A percentile compares a stretch with the other conserved stretches of the same genome.
Conservation (phyloP, 108 stramenopile species). For the Thalassiosira profunda region DNA sequence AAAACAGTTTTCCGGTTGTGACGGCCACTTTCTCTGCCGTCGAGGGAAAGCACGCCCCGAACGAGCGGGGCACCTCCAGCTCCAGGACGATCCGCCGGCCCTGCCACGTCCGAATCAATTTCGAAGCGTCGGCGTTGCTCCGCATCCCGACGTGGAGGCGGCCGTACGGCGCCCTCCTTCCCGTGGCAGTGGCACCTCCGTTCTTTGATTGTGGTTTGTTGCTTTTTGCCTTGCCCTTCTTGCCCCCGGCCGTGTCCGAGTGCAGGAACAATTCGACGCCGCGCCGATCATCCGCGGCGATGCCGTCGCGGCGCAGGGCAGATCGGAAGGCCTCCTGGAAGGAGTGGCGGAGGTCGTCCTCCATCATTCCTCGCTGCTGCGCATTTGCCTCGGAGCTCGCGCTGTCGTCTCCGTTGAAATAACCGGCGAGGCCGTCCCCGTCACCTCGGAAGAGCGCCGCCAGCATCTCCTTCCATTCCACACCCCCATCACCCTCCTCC, state of each 20-base stretch:
- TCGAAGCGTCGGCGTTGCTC: constrained; percentile 60
- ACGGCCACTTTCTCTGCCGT: constrained; percentile 2
- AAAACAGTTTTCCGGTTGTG: constrained; percentile 63
- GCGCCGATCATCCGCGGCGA: neutral
- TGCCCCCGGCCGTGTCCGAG: neutral
- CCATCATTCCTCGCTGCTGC: constrained; percentile 6
- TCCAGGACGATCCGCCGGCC: constrained; percentile 40
- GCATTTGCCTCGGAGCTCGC: too few species aligned
- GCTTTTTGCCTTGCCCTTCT: constrained; percentile 11
- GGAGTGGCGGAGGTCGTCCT: constrained; percentile 37
- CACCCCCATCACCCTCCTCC: neutral
- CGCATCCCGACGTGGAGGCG: constrained; percentile 48
- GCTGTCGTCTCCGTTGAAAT: too few species aligned
- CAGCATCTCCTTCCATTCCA: constrained; percentile 4
- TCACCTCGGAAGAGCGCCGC: constrained; percentile 16
- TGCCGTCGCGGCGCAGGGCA: neutral
- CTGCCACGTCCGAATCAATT: constrained; percentile 58
- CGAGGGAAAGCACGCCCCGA: constrained; percentile 5
- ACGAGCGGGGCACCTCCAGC: constrained; percentile 16
- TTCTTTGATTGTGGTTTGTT: neutral
- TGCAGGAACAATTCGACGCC: constrained; percentile 44
- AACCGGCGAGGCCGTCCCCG: neutral
- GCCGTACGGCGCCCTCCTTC: constrained; percentile 10
- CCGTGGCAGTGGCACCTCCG: neutral
- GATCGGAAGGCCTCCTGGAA: constrained; percentile 42